These are phyloP conservation scores for Fusarium longipes DNA, from an alignment of 2,329 filamentous ascomycete species.

Conservation along the genomic window DNA sequence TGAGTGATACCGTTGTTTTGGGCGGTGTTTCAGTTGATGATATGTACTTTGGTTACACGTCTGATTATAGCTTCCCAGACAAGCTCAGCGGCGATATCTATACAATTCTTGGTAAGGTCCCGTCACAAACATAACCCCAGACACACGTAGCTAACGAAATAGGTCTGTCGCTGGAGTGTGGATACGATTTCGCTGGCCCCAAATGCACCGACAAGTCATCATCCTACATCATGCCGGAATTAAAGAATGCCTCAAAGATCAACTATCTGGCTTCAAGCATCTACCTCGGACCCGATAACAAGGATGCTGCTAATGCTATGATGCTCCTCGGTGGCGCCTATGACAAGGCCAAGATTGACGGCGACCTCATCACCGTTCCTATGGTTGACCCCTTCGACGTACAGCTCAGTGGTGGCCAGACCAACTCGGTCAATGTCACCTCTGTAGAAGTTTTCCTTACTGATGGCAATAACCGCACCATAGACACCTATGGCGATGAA, in stretches of 20 bases:
- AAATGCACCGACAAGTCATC: background rate
- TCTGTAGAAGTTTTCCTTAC: background rate
- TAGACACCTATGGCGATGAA: background rate
- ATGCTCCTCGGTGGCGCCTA: conserved; percentile 6
- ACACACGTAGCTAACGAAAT: fast-evolving
- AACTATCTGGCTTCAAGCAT: conserved; percentile 1
- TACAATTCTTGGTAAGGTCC: conserved; percentile 1
- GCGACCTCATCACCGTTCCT: background rate
- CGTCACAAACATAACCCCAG: fast-evolving
- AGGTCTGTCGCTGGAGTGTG: conserved; percentile 4
- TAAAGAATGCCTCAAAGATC: conserved; percentile 7
- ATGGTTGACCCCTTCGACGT: background rate
- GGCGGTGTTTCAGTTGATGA: conserved; percentile 1
- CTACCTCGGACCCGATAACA: conserved; percentile 1
- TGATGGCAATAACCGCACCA: background rate
- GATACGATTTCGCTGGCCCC: background rate
- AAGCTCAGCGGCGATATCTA: background rate
- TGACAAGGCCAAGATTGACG: conserved; percentile 5
- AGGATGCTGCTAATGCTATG: background rate
- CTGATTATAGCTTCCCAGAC: background rate
- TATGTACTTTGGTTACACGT: conserved; percentile 8
- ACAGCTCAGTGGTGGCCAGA: background rate
- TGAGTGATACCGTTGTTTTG: background rate
- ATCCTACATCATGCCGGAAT: background rate
- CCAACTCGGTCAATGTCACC: background rate